phyloP scores from a whole-genome alignment of 1,139 yeast genomes.

The Candida gigantensis region DNA sequence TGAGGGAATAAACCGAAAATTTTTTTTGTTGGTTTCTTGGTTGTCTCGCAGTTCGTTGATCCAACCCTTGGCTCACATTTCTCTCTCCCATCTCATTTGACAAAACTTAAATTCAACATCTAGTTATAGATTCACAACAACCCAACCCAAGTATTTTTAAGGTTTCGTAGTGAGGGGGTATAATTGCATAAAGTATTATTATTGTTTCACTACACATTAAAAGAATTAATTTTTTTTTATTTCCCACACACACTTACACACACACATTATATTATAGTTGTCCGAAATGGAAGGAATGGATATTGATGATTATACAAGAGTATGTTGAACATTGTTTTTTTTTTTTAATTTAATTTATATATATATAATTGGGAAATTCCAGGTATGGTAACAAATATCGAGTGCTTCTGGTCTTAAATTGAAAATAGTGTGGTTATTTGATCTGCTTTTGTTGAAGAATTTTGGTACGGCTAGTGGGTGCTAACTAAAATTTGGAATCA shows the following conservation, averaged over 20 bases:
- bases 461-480: not conserved
- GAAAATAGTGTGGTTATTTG: not conserved
- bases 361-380: conserved; percentile 2
- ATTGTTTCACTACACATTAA: no score
- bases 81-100: not conserved
- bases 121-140: no score
- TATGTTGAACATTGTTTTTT: conserved; percentile 28
- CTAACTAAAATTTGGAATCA: not conserved
- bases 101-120: no score
- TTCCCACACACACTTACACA: no score
- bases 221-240: no score
- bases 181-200: no score
- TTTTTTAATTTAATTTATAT: not conserved
- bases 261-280: conserved; percentile 2
- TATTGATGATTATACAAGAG: conserved; percentile 56
- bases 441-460: not conserved
- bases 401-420: conserved; percentile 2
- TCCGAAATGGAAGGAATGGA: conserved; percentile 52
- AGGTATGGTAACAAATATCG: conserved; percentile 6
- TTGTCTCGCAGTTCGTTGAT: not conserved
- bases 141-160: no score
- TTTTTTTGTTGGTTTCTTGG: not conserved
- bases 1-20: not conserved
- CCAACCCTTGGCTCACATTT: not conserved
- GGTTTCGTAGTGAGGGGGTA: no score